Conservation (phyloP, 192 early-diverging fungal genomes). For the Funneliformis mosseae region DNA sequence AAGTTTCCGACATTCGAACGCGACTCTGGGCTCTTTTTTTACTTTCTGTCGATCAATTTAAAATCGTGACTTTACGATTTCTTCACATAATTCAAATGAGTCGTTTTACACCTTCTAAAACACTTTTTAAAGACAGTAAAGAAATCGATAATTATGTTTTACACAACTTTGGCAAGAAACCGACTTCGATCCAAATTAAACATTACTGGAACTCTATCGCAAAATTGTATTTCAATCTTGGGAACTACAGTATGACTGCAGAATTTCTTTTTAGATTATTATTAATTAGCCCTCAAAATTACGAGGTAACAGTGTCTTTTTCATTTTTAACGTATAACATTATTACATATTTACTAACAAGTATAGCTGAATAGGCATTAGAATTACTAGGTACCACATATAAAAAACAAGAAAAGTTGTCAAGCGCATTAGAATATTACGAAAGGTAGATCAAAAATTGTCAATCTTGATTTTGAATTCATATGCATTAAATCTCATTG, state of each 20-base stretch:
- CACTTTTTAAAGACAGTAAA: neutral
- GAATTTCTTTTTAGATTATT: neutral
- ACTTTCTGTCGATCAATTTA: too few species aligned
- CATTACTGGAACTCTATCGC: conserved; percentile 8
- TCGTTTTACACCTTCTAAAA: conserved; percentile 3
- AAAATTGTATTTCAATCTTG: conserved; percentile 9
- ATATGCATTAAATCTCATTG: neutral
- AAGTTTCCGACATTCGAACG: too few species aligned
- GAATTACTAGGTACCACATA: conserved; percentile 11
- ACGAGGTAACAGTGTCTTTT: neutral
- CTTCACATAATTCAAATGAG: neutral
- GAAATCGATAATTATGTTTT: conserved; percentile 7
- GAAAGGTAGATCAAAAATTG: neutral
- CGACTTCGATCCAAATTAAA: neutral
- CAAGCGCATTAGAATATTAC: conserved; percentile 10
- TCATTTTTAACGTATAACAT: neutral
- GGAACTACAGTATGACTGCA: neutral
- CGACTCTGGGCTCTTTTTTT: too few species aligned
- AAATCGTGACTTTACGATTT: too few species aligned
- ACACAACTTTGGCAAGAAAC: neutral
- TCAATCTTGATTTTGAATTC: neutral
- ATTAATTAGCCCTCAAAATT: neutral
- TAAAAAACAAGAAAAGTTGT: neutral
- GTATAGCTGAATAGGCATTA: neutral
- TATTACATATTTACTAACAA: neutral